These are phyloP conservation scores for Anacardium occidentale DNA, from an alignment of 345 rosid species.

Conservation along the genomic window DNA sequence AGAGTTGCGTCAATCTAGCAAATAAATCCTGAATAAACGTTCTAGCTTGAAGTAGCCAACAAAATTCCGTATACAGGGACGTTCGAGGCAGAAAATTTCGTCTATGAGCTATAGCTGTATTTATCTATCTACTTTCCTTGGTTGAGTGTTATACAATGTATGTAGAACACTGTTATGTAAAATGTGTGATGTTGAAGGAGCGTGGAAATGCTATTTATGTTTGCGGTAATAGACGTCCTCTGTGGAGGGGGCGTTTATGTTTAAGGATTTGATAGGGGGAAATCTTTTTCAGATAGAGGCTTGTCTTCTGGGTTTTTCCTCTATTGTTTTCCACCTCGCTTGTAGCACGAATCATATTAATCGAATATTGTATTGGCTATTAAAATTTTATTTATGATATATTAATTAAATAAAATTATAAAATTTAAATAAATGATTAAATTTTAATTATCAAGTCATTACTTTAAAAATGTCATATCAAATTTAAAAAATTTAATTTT, in stretches of 20 bases:
- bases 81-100: constrained; percentile 1
- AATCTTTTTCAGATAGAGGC: background rate
- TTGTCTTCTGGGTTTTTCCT: no score
- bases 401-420: no score
- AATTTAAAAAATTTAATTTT: no score
- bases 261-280: background rate
- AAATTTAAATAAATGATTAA: no score
- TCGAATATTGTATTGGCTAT: no score
- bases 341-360: no score
- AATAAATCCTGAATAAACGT: constrained; percentile 27
- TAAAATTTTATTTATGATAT: no score
- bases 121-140: background rate
- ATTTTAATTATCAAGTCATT: no score
- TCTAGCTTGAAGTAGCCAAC: background rate
- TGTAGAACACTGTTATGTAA: background rate
- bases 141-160: background rate
- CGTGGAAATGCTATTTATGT: background rate
- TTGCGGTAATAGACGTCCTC: background rate
- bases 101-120: constrained; percentile 3
- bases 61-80: background rate
- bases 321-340: no score
- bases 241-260: background rate
- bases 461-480: no score
- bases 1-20: constrained; percentile 71
- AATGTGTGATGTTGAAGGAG: background rate